phyloP scores from a whole-genome alignment of 2,329 filamentous ascomycete genomes.

The Lizonia empirigonia region DNA sequence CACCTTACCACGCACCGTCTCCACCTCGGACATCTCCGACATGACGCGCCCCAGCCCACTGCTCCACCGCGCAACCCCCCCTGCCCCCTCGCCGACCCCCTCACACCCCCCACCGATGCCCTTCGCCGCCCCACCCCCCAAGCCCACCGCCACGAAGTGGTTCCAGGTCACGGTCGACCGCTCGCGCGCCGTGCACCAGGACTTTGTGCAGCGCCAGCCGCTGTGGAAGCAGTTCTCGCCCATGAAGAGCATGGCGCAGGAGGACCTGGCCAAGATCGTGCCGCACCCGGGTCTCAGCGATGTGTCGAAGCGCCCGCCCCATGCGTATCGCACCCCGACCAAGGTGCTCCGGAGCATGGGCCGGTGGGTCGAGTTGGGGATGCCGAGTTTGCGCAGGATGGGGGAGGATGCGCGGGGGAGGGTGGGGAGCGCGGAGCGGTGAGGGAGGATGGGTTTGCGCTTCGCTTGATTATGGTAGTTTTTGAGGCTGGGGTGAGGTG shows the following conservation, averaged over 20 bases:
- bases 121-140: slow-evolving; percentile 18
- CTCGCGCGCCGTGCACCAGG: slow-evolving; percentile 48
- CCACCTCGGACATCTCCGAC: slow-evolving; percentile 31
- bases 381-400: slow-evolving; percentile 43
- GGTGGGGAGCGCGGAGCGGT: no score
- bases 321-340: slow-evolving; percentile 41
- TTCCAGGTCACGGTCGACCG: slow-evolving; percentile 52
- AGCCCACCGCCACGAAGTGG: slow-evolving; percentile 32
- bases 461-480: no score
- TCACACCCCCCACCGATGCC: slow-evolving; percentile 27
- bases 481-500: no score
- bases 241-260: slow-evolving; percentile 41
- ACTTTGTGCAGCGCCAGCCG: slow-evolving; percentile 48
- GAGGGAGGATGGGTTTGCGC: no score
- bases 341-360: slow-evolving; percentile 34
- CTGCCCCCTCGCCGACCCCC: slow-evolving; percentile 2
- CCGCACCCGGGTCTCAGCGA: slow-evolving; percentile 51
- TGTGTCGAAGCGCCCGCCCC: slow-evolving; percentile 43
- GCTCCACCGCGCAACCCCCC: slow-evolving; percentile 20
- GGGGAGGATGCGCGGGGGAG: slow-evolving; percentile 29
- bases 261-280: slow-evolving; percentile 49
- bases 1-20: slow-evolving; percentile 1
- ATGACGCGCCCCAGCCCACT: slow-evolving; percentile 39
- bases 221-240: slow-evolving; percentile 42
- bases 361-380: slow-evolving; percentile 27